Base-by-base conservation (phyloP, 1,139 yeast genomes). In the Diutina mesorugosa region DNA sequence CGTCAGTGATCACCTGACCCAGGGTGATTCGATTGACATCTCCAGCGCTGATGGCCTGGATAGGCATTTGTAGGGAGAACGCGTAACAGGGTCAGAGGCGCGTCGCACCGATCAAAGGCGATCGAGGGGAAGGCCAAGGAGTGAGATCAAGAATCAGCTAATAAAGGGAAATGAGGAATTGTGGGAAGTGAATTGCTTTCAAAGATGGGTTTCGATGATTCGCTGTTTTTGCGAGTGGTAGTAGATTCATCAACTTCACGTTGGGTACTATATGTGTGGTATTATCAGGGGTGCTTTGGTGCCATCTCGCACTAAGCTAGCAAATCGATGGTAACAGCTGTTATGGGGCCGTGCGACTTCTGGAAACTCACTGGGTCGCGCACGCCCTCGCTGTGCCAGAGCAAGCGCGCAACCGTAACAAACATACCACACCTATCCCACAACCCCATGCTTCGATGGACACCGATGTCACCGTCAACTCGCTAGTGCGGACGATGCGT, bases 1-100 rank as follows among this genome's bases (percentile, higher is more conserved):
- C 70, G 63, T 89, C 96, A 7, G 85, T 80, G 29, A 93, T 87
- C 21, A 93, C 98, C 67, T 93, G 98, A 0, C 97, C 97, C 0
- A 97, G 89, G 0, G 97, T 90, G 58, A 93, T 81, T 59, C 79
- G 76, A 61, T 87, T 90, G 9, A 90, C 77, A 62, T 86, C 88
- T 6, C 65, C 62, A 4, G 57, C 58, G 45, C 72, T 71, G 6
- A 85, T 81, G 41, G 66, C 69, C 35, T 65, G 64, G 51, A 78
- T 72, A 38, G 47, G 10, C 46, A 28, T 26, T n/a, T 6, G 21
- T 16, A 12, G n/a, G 35, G 9, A 16, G 2, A 5, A 35, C 41
- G 41, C 41, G 4, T 46, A 45, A 29, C 26, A 14, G 32, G 16
- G 32, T 41, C 10, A 32, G 35, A 35, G 41, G 14, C 41, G 41